phyloP scores from a whole-genome alignment of 2,329 filamentous ascomycete species.

The Colletotrichum tamarilloi region DNA sequence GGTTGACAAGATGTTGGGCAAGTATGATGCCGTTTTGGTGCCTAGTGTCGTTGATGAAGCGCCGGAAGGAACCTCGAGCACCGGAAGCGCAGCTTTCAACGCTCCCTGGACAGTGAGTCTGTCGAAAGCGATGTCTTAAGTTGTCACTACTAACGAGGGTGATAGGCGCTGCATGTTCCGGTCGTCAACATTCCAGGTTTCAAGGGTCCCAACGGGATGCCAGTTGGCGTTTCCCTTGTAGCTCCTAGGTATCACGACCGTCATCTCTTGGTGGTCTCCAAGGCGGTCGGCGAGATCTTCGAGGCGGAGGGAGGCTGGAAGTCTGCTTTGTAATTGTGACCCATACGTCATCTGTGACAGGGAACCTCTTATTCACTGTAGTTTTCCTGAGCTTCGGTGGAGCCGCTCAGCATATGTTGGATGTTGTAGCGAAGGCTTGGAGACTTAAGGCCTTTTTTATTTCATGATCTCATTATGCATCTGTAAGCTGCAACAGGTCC shows the following conservation, averaged over 20 bases:
- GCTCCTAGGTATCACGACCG: slow-evolving; percentile 58
- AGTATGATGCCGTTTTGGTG: slow-evolving; percentile 65
- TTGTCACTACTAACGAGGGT: slow-evolving; percentile 38
- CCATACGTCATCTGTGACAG: rapidly evolving
- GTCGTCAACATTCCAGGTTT: slow-evolving; percentile 75
- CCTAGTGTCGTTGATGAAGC: slow-evolving; percentile 69
- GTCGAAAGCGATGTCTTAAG: no score
- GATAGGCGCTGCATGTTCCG: slow-evolving; percentile 66
- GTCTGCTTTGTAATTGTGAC: slow-evolving; percentile 4
- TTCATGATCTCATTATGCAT: no score
- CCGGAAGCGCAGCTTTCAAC: slow-evolving; percentile 65
- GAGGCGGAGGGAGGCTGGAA: slow-evolving; percentile 47
- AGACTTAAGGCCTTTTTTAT: no score
- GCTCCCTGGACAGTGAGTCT: slow-evolving; percentile 56
- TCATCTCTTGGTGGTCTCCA: slow-evolving; percentile 55
- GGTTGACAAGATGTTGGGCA: slow-evolving; percentile 58
- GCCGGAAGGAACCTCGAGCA: slow-evolving; percentile 60
- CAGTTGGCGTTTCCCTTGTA: slow-evolving; percentile 68
- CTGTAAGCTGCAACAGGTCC: no score
- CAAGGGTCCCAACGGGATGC: slow-evolving; percentile 61
- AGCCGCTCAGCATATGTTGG: background rate
- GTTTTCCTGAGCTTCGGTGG: background rate
- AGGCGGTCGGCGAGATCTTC: slow-evolving; percentile 49
- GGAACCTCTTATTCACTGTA: background rate
- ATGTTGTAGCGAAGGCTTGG: no score